These are phyloP conservation scores for Pyronema domesticum DNA, from an alignment of 495 filamentous ascomycete genomes.

Conservation along the genomic window DNA sequence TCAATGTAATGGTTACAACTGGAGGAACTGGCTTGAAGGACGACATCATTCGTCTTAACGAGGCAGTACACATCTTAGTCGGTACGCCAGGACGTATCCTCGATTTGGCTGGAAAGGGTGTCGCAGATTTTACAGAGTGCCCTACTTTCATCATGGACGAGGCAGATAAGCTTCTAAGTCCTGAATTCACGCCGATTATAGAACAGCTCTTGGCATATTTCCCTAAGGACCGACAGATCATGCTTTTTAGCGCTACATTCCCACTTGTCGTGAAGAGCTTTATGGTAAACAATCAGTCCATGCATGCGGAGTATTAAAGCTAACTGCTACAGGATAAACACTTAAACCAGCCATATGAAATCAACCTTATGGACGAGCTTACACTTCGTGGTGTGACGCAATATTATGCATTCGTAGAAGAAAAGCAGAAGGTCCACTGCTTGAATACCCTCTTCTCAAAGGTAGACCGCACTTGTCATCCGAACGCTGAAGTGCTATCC, in stretches of 20 bases:
- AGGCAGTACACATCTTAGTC: slow-evolving; percentile 91
- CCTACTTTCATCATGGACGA: slow-evolving; percentile 99
- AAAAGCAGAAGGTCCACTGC: slow-evolving; percentile 98
- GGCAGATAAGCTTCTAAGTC: slow-evolving; percentile 88
- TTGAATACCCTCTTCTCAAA: slow-evolving; percentile 97
- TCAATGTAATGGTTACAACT: slow-evolving; percentile 98
- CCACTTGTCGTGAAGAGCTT: slow-evolving; percentile 90
- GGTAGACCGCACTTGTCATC: slow-evolving; percentile 4
- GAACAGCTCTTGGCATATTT: slow-evolving; percentile 87
- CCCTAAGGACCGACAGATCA: slow-evolving; percentile 90
- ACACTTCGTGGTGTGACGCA: slow-evolving; percentile 96
- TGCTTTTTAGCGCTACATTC: slow-evolving; percentile 98
- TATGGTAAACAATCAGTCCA: slow-evolving; percentile 36
- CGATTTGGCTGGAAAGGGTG: slow-evolving; percentile 82
- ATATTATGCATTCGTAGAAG: slow-evolving; percentile 97
- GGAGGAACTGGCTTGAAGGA: slow-evolving; percentile 88
- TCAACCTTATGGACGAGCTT: slow-evolving; percentile 99
- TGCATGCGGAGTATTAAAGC: slow-evolving; percentile 1
- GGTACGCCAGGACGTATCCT: slow-evolving; percentile 92
- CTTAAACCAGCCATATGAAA: slow-evolving; percentile 89
- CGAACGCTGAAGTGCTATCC: neutral
- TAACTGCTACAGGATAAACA: slow-evolving; percentile 54
- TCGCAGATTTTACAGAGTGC: slow-evolving; percentile 91
- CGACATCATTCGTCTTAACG: slow-evolving; percentile 86
- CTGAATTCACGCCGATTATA: slow-evolving; percentile 91